These are phyloP conservation scores for Cicer chorassanicum DNA, from an alignment of 306 rosid species.

Conservation along the genomic window DNA sequence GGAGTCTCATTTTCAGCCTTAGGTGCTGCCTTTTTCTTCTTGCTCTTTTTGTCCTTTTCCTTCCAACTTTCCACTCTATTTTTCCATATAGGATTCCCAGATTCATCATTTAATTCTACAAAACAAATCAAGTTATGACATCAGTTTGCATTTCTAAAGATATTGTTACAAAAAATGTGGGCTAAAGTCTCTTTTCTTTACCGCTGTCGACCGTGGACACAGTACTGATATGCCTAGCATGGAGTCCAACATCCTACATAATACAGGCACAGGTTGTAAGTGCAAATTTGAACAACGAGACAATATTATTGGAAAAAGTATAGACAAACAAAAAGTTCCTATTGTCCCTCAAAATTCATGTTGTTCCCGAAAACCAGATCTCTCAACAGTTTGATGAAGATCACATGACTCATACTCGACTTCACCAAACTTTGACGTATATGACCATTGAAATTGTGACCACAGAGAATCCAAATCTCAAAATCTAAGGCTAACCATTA, in stretches of 20 bases:
- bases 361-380: not conserved
- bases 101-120: slow-evolving; percentile 81
- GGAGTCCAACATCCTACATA: slow-evolving; percentile 83
- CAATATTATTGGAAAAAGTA: slow-evolving; percentile 11
- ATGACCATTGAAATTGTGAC: not conserved
- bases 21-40: slow-evolving; percentile 73
- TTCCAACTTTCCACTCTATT: slow-evolving; percentile 98
- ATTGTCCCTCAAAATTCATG: not conserved
- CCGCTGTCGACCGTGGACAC: slow-evolving; percentile 94
- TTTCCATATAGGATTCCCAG: slow-evolving; percentile 98
- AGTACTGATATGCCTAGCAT: slow-evolving; percentile 89
- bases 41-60: slow-evolving; percentile 91
- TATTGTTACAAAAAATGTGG: slow-evolving; percentile 25
- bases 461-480: not conserved
- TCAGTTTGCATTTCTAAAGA: slow-evolving; percentile 19
- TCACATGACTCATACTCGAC: not conserved
- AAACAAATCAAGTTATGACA: slow-evolving; percentile 44
- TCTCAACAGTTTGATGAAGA: not conserved
- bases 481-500: not conserved
- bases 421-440: not conserved
- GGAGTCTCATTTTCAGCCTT: slow-evolving; percentile 61
- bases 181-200: slow-evolving; percentile 46
- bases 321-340: not conserved
- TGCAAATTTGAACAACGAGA: not conserved
- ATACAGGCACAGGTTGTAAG: slow-evolving; percentile 36